Conservation (phyloP, 441 rosid species). For the Macaranga tanarius region DNA sequence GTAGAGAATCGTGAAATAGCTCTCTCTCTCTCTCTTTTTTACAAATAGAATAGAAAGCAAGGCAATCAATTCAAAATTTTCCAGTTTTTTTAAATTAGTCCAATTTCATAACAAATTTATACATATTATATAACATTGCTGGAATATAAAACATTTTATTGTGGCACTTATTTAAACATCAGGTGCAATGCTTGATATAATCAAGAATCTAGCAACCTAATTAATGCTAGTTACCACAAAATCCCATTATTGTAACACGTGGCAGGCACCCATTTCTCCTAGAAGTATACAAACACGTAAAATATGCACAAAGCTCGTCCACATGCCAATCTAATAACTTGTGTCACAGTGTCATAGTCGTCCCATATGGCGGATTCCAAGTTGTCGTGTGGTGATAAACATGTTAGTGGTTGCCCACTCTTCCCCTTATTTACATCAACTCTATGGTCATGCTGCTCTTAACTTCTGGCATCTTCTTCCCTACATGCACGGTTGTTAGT, state of each 20-base stretch:
- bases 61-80: too few relatives aligned
- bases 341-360: neutral
- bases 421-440: neutral
- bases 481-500: conserved; percentile 13
- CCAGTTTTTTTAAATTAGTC: too few relatives aligned
- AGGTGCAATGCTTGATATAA: too few relatives aligned
- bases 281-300: neutral
- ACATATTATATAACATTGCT: too few relatives aligned
- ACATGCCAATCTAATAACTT: too few relatives aligned
- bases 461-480: conserved; percentile 11
- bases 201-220: too few relatives aligned
- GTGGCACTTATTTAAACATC: too few relatives aligned
- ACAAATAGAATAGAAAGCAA: too few relatives aligned
- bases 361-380: neutral
- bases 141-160: too few relatives aligned
- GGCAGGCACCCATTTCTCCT: neutral
- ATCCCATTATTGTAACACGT: neutral
- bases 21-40: too few relatives aligned
- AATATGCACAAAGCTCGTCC: neutral
- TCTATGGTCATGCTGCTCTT: neutral
- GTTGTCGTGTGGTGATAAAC: conserved; percentile 5
- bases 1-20: too few relatives aligned
- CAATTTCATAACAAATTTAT: too few relatives aligned
- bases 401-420: conserved; percentile 24
- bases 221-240: neutral